Evolutionary conservation across 1,284 basidiomycete species (phyloP), one percentile per base, ranked within the genome.

Genomic region (Ustilago crameri): DNA sequence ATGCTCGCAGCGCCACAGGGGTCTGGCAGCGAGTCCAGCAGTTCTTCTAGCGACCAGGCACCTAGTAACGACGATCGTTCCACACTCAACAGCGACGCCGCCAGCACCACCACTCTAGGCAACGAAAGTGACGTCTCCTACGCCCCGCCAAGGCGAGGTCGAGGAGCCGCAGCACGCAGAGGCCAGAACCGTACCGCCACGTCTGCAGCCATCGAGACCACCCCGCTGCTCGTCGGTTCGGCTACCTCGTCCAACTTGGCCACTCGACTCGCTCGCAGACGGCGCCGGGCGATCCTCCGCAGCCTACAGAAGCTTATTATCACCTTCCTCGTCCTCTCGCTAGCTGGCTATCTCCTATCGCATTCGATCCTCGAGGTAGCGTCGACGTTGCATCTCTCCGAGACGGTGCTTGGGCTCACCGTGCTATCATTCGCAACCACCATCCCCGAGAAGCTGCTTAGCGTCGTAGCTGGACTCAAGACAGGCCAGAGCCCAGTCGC

Each of bases 371-470:
- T 80, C 5, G 66, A 64, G n/a, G 63, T 84, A 27, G 78, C 76
- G 12, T 60, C 71, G 20, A 41, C 69, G 14, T 34, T 73, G 1
- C 71, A 76, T 42, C 56, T 83, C 2, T 81, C 80, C 1, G 71
- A 82, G 20, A 73, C 78, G 1, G 60, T 80, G 0, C 57, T 78
- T 14, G 82, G 82, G 18, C 54, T 84, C 18, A 79, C 79, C 9
- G 58, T 83, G 17, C 70, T 84, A 10, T 74, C 73, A 15, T 76
- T 84, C 35, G 76, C 78, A 1, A 84, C 82, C 9, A 84, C 82
- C 15, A 49, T 84, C 8, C 82, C 82, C 0, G 82, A 83, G 37
- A 84, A 84, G 59, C 51, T 79, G 18, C 75, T 84, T 10, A 78
- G 79, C 10, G 63, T 78, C 43, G 65, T 80, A 38, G 71, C 67